A percentile compares a stretch with the other conserved stretches of the same genome.
phyloP scores from a whole-genome alignment of 176 grass and related monocot species.

The Oryza meridionalis region DNA sequence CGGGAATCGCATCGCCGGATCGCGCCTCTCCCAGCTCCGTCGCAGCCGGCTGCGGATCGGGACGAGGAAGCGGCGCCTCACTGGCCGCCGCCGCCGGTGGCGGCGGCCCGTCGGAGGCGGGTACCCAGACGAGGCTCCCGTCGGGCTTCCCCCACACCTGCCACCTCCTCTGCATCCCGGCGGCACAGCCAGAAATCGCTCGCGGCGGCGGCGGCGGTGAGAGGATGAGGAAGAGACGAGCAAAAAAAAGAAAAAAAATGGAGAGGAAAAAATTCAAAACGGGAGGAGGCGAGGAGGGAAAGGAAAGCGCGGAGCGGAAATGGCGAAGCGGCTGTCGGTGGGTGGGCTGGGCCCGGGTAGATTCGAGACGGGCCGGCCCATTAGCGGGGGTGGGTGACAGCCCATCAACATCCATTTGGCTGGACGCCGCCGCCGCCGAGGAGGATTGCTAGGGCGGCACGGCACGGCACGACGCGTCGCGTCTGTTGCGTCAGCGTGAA shows the following conservation, averaged over 20 bases:
- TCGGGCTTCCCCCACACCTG: conserved; percentile 44
- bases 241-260: not conserved
- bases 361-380: not conserved
- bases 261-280: not conserved
- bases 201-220: not conserved
- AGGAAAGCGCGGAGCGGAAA: conserved; percentile 9
- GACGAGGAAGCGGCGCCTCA: not conserved
- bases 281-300: not conserved
- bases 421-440: not conserved
- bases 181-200: not conserved
- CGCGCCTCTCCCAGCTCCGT: not conserved
- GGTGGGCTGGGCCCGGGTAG: not conserved
- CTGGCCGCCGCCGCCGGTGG: not conserved
- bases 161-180: conserved; percentile 43
- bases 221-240: not conserved
- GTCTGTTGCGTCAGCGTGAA: not conserved
- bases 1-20: not conserved
- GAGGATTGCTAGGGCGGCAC: not conserved
- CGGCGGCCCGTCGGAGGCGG: conserved; percentile 6
- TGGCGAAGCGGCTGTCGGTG: not conserved
- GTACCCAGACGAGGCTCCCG: conserved; percentile 50
- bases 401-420: not conserved
- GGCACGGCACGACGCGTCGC: not conserved
- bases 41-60: not conserved
- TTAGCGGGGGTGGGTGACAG: no score